A percentile compares a stretch with the other conserved stretches of the same genome.
These are phyloP conservation scores for Colletotrichum orchidophilum DNA, from an alignment of 2,329 filamentous ascomycete genomes.

Conservation along the genomic window DNA sequence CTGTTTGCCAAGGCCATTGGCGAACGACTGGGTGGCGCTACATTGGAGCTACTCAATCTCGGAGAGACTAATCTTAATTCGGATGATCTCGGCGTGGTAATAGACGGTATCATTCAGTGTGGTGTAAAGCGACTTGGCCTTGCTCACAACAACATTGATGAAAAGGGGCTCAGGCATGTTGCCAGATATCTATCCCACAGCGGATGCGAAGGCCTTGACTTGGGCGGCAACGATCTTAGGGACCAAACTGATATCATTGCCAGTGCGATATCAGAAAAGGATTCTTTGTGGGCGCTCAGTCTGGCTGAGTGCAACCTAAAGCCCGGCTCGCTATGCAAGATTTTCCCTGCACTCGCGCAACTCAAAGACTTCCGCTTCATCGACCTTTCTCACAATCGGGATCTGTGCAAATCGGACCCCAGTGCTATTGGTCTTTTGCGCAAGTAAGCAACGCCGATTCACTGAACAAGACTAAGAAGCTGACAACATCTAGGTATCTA, in stretches of 20 bases:
- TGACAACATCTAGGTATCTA: conserved; percentile 65
- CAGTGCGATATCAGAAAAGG: conserved; percentile 59
- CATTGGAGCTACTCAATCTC: conserved; percentile 84
- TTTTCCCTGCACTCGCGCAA: conserved; percentile 78
- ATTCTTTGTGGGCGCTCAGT: conserved; percentile 81
- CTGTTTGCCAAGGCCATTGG: conserved; percentile 78
- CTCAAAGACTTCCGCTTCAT: conserved; percentile 84
- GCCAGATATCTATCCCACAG: conserved; percentile 79
- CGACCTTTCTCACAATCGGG: conserved; percentile 89
- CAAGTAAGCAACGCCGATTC: conserved; percentile 64
- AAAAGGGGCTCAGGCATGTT: conserved; percentile 79
- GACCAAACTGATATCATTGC: conserved; percentile 65
- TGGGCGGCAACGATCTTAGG: conserved; percentile 82
- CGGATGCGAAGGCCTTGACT: conserved; percentile 86
- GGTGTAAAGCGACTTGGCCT: conserved; percentile 83
- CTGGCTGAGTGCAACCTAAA: conserved; percentile 86
- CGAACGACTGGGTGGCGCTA: conserved; percentile 78
- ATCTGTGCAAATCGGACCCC: conserved; percentile 78
- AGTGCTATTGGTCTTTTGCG: conserved; percentile 79
- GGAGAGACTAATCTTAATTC: conserved; percentile 80
- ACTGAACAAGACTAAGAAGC: neutral
- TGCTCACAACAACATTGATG: conserved; percentile 81
- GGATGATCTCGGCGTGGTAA: conserved; percentile 76
- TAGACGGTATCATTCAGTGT: conserved; percentile 84
- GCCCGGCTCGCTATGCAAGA: conserved; percentile 74